Evolutionary conservation across 2,329 filamentous ascomycete genomes (phyloP).

Genomic region (Tolypocladium sp.): DNA sequence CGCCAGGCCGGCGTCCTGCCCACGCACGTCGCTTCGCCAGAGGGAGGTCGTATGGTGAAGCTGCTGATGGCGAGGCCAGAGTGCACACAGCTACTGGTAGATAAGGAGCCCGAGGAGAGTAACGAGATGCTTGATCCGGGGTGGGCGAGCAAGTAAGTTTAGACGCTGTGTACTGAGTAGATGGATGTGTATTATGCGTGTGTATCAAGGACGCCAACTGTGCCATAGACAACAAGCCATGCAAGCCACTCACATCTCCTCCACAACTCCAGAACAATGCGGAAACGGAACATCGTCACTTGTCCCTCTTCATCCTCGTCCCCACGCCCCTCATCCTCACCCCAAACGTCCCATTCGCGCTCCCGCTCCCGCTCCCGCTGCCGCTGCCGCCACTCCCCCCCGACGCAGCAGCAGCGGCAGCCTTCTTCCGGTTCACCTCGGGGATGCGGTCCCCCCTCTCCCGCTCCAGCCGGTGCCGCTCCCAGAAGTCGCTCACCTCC

Average conservation of each 20-base stretch:
- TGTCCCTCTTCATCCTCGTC: background rate
- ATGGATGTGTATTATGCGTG: too few relatives aligned
- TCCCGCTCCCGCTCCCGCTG: background rate
- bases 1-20: conserved; percentile 43
- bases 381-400: conserved; percentile 1
- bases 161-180: too few relatives aligned
- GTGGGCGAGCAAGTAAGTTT: conserved; percentile 9
- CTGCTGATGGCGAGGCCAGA: conserved; percentile 7
- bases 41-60: conserved; percentile 9
- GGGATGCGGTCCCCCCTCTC: conserved; percentile 29
- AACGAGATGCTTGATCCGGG: conserved; percentile 20
- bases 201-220: too few relatives aligned
- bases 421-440: conserved; percentile 23
- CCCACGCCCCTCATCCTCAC: background rate
- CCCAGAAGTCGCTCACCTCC: conserved; percentile 32
- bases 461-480: conserved; percentile 27
- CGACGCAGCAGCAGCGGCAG: background rate
- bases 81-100: conserved; percentile 4
- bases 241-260: background rate
- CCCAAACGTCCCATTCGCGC: background rate
- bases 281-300: background rate
- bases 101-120: conserved; percentile 4
- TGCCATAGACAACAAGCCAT: background rate
- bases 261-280: background rate
- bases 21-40: conserved; percentile 35